Evolutionary conservation across 2,329 filamentous ascomycete species (phyloP), one percentile per base, ranked within the genome.

Genomic region (Cucurbitaria berberidis): DNA sequence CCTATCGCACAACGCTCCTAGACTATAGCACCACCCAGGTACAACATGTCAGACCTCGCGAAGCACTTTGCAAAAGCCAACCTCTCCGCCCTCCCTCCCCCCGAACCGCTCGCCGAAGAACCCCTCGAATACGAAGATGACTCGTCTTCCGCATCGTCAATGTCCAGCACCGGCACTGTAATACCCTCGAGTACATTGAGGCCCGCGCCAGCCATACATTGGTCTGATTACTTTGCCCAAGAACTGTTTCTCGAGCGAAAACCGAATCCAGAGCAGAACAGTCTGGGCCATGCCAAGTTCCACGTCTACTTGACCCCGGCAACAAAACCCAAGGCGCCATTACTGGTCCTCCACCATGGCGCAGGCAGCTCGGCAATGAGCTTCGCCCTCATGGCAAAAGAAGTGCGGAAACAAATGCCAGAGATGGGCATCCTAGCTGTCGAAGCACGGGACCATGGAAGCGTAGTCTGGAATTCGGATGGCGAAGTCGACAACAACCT

Each of bases 301-400:
- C 95, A 99, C 78, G 90, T 86, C 51, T 98, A 98, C 74, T 81
- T 98, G 38, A 96, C 87, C 18, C 91, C 92, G 0, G 93, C 93
- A 1, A 69, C 73, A 1, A 72, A 79, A 8, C 82, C 83, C 36
- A 86, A 83, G 56, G 90, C 89, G 0, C 92, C 93, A 0, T 80
- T 99, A 5, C 93, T 99, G 74, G 89, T 98, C 54, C 91, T 90
- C 77, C 95, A 99, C 72, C 95, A 99, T 76, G 95, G 95, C 34
- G 95, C 91, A 35, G 95, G 95, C 15, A 96, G 93, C 3, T 96
- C 93, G 0, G 96, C 90, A 6, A 84, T 98, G 53, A 96, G 92
- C 2, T 99, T 98, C 76, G 93, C 93, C 5, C 82, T 91, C 3
- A 86, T 96, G 55, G 86, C 88, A 2, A 82, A 85, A 39, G 89